phyloP scores from a whole-genome alignment of 1,139 yeast genomes.

The Trichomonascaceae sp. region DNA sequence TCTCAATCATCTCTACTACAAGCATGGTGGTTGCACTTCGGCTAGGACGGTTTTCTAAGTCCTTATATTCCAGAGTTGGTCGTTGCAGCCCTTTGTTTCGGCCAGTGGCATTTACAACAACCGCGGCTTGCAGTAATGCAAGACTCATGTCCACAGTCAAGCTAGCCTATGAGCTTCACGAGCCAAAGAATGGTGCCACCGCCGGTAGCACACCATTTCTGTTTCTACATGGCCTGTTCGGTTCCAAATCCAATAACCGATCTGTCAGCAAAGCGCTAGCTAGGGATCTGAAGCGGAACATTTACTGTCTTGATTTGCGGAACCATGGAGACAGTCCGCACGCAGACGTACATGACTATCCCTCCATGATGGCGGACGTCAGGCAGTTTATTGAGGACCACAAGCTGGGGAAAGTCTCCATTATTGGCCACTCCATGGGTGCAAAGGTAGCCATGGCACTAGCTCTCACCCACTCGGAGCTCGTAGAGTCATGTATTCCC shows the following conservation, averaged over 20 bases:
- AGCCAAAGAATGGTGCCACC: slow-evolving; percentile 13
- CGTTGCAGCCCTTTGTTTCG: background rate
- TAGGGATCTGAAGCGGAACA: slow-evolving; percentile 24
- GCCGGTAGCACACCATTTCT: slow-evolving; percentile 39
- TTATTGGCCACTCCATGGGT: slow-evolving; percentile 96
- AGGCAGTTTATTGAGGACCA: slow-evolving; percentile 48
- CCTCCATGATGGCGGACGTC: slow-evolving; percentile 75
- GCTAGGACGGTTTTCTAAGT: background rate
- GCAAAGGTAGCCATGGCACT: slow-evolving; percentile 90
- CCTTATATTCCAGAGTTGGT: no score
- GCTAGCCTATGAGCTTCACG: slow-evolving; percentile 32
- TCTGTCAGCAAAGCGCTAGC: slow-evolving; percentile 45
- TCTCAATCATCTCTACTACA: background rate
- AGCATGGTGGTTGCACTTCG: background rate
- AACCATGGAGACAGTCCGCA: slow-evolving; percentile 94
- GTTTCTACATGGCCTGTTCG: slow-evolving; percentile 82
- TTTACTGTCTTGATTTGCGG: slow-evolving; percentile 70
- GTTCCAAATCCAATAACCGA: slow-evolving; percentile 66
- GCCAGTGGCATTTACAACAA: no score
- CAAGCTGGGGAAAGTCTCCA: slow-evolving; percentile 38
- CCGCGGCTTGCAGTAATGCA: no score
- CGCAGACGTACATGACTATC: slow-evolving; percentile 53
- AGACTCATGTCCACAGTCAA: slow-evolving; percentile 30
- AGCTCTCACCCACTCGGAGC: slow-evolving; percentile 54
- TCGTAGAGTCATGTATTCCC: slow-evolving; percentile 51